Percentiles rank a stretch among this genome's conserved stretches.
Conservation (phyloP, 768 basidiomycete species). For the Mycena polygramma region DNA sequence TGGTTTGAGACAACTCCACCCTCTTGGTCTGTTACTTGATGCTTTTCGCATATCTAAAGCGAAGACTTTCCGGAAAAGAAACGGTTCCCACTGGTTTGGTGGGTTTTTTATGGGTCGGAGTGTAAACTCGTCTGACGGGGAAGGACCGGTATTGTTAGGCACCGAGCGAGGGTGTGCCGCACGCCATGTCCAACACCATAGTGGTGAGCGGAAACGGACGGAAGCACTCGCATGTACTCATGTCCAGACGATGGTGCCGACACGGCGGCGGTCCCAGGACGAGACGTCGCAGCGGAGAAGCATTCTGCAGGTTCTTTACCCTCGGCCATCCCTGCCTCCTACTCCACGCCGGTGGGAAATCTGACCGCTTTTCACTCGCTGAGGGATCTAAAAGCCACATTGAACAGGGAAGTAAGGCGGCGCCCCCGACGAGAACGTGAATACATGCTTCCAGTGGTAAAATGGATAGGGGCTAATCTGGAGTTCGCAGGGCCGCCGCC, state of each 20-base stretch:
- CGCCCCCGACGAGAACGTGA: too few relatives aligned
- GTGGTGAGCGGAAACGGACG: neutral
- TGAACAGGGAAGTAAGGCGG: too few relatives aligned
- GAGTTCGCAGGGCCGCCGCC: too few relatives aligned
- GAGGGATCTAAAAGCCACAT: too few relatives aligned
- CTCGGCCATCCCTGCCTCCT: conserved; percentile 14
- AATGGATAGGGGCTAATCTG: too few relatives aligned
- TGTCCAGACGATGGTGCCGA: conserved; percentile 14
- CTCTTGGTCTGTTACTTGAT: neutral
- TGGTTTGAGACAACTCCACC: too few relatives aligned
- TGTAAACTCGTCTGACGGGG: neutral
- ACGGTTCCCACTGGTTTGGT: neutral
- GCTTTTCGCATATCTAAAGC: conserved; percentile 25
- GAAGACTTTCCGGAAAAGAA: conserved; percentile 14
- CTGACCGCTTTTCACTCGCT: too few relatives aligned
- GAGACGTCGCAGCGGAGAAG: conserved; percentile 20
- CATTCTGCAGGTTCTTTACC: conserved; percentile 23
- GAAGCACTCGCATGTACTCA: neutral
- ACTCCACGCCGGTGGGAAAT: too few relatives aligned
- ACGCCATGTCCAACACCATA: neutral
- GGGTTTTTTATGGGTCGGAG: neutral
- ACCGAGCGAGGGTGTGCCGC: neutral
- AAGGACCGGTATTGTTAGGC: too few relatives aligned
- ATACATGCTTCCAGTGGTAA: too few relatives aligned
- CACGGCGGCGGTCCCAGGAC: conserved; percentile 15